Evolutionary conservation across 495 filamentous ascomycete genomes (phyloP), one percentile per base, ranked within the genome.

Genomic region (Aspergillus funiculosus): DNA sequence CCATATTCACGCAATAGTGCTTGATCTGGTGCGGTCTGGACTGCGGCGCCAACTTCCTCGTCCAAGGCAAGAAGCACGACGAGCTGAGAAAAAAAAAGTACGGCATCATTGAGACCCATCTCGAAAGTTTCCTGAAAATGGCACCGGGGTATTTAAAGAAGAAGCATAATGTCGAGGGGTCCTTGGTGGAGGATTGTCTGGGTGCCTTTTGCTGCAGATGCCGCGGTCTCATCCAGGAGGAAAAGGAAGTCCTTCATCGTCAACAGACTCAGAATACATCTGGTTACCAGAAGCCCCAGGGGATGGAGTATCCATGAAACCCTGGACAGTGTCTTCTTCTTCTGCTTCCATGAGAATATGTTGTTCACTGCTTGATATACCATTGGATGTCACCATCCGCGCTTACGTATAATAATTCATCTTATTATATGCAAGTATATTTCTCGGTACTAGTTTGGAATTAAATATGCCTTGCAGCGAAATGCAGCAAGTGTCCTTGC

Each of bases 11-110:
- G 4, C 10, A 5, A 40, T 24, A 46, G 43, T 46, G 43, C 26
- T 34, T 46, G n/a, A 46, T 46, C 31, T 46, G 43, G 43, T 38
- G 32, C 43, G 43, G 43, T 11, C 32, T 46, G 1, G 22, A 18
- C 43, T 46, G 32, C 43, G 32, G 6, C 17, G 43, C 43, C 13
- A 38, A 15, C 14, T 46, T 46, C 34, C 32, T 46, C 25, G 20
- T 46, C 43, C 43, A 38, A 21, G 21, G 32, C 9, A 30, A 38
- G 22, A 46, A 46, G 34, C 43, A 34, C 22, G 34, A 38, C 8
- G 43, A 46, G 0, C 22, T 46, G 19, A 32, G 43, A 13, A 28
- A 46, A 17, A 26, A 28, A 15, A n/a, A n/a, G n/a, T 46, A 46
- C 43, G 24, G 17, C 14, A 46, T 46, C 34, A 46, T 34, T 0